Conservation (phyloP, 352 stramenopile species). For the Phytophthora kernoviae region DNA sequence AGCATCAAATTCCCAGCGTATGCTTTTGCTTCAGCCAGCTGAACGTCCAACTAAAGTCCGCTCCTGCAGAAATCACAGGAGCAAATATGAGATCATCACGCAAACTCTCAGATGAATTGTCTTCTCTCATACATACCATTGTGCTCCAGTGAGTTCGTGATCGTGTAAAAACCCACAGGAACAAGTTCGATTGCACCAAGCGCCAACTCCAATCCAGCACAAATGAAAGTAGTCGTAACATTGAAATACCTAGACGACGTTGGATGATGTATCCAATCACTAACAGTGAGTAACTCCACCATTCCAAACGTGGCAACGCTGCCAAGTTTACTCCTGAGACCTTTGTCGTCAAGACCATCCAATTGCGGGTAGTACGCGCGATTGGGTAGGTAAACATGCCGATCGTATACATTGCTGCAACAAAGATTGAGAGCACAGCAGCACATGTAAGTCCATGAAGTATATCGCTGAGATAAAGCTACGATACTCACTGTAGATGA, state of each 20-base stretch:
- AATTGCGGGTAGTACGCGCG: slow-evolving; percentile 11
- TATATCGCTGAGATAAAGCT: no score
- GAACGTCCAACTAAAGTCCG: slow-evolving; percentile 13
- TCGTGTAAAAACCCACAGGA: slow-evolving; percentile 21
- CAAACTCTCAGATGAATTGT: no score
- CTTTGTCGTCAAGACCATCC: neutral
- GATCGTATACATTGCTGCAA: slow-evolving; percentile 25
- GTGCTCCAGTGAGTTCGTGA: slow-evolving; percentile 15
- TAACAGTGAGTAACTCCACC: slow-evolving; percentile 13
- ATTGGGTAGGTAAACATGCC: slow-evolving; percentile 7
- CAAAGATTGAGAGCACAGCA: slow-evolving; percentile 21
- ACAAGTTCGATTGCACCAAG: slow-evolving; percentile 18
- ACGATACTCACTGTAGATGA: slow-evolving; percentile 25
- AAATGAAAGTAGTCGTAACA: slow-evolving; percentile 24
- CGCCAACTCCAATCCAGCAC: slow-evolving; percentile 8
- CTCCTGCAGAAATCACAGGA: neutral
- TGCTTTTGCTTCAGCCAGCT: slow-evolving; percentile 9
- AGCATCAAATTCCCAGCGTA: no score
- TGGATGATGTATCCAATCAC: slow-evolving; percentile 5
- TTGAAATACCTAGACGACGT: slow-evolving; percentile 7
- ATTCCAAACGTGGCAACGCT: slow-evolving; percentile 26
- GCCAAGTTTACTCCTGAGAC: slow-evolving; percentile 3
- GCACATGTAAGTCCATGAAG: slow-evolving; percentile 10
- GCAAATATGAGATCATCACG: no score
- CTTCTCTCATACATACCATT: slow-evolving; percentile 4